Base-by-base conservation (phyloP, 1,139 yeast genomes). In the Kurtzmaniella natalensis region DNA sequence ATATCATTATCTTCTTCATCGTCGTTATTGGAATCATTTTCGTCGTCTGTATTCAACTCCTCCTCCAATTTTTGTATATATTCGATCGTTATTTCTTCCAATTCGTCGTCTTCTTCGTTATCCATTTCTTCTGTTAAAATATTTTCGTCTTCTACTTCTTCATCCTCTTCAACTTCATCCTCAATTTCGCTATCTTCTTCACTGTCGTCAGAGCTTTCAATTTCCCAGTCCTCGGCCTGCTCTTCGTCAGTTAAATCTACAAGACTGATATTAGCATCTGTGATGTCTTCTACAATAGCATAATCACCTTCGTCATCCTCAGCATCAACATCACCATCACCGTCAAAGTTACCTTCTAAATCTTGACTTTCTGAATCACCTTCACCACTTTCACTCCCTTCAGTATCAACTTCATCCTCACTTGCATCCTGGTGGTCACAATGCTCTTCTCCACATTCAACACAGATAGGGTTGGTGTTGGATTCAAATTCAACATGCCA, bases 391-490 rank as follows among this genome's bases (percentile, higher is more conserved):
- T 48, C 51, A 3, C 38, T 44, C 10, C 37, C 35, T 4, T 10
- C 16, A 17, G 5, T 13, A 7, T 49, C 58, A 24, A 54, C 62
- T 28, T 62, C 70, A 16, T 63, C 64, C 33, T 53, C 57, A 13
- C 46, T 34, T n/a, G n/a, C n/a, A n/a, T n/a, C n/a, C 31, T 59
- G 56, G 39, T 77, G 83, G 3, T 60, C 65, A 60, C 88, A 81
- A 2, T 64, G 76, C n/a, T 62, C 44, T 34, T 72, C 80, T 5
- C 96, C 96, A 64, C 96, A 88, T 18, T 56, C 50, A 2, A 55
- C 72, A 58, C 96, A 88, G 0, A 85, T 95, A 18, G 75, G 79
- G 35, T 80, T 84, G 28, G 72, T 64, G 1, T 59, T 64, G n/a
- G n/a, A n/a, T 6, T 43, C 45, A 4, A 48, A 39, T 15, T 42